Conservation (phyloP, 345 rosid genomes). For the Eucalyptus viminalis region DNA sequence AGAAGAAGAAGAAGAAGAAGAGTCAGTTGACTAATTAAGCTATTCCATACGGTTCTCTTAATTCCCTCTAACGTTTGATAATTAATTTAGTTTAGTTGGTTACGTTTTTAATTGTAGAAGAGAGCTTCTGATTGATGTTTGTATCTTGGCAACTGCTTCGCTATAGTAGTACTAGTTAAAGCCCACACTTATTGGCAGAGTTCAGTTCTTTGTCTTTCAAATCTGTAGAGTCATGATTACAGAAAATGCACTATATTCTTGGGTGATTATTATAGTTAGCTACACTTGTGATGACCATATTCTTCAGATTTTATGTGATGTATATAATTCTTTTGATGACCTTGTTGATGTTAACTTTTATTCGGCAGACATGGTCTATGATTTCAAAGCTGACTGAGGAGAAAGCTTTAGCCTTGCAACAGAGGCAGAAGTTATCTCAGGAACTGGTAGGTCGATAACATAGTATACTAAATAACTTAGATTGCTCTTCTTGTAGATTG, state of each 20-base stretch:
- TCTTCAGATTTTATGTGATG: not conserved
- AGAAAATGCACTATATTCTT: not conserved
- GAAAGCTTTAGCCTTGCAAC: constrained; percentile 49
- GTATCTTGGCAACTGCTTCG: not conserved
- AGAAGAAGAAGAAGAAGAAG: not conserved
- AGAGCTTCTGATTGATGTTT: not conserved
- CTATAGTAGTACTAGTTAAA: not conserved
- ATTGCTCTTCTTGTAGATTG: not conserved
- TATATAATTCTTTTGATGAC: not conserved
- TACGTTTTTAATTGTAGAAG: not conserved
- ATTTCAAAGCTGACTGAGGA: constrained; percentile 71
- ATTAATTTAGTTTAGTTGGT: not conserved
- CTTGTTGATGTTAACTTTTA: not conserved
- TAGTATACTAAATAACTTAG: not conserved
- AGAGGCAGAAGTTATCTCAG: constrained; percentile 39
- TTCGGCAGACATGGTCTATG: constrained; percentile 56
- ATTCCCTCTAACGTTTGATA: not conserved
- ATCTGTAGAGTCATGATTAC: not conserved
- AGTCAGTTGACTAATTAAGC: not conserved
- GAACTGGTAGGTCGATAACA: constrained; percentile 48
- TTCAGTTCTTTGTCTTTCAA: not conserved
- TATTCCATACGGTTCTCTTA: not conserved
- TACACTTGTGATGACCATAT: not conserved
- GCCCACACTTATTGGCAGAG: not conserved
- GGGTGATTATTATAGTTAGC: not conserved